Evolutionary conservation across 2,329 filamentous ascomycete genomes (phyloP).

Genomic region (Aspergillus sp.): DNA sequence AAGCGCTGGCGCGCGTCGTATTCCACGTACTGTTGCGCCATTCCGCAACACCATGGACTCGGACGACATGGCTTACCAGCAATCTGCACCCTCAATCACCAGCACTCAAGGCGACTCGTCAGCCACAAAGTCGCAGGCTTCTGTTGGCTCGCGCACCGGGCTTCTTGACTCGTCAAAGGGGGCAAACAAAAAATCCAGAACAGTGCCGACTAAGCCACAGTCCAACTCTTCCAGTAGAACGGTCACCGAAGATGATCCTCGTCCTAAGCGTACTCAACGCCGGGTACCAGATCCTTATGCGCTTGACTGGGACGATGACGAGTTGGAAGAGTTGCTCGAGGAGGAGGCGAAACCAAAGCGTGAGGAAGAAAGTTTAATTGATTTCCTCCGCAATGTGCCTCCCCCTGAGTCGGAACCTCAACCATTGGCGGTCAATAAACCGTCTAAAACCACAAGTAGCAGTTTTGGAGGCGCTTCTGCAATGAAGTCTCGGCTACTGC

Average conservation of each 20-base stretch:
- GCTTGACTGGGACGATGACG: conserved; percentile 72
- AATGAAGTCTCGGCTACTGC: conserved; percentile 39
- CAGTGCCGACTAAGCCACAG: conserved; percentile 19
- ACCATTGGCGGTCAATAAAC: conserved; percentile 27
- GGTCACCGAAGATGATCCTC: conserved; percentile 38
- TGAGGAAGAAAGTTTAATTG: conserved; percentile 49
- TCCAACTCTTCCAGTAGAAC: conserved; percentile 3
- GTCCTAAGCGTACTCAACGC: conserved; percentile 72
- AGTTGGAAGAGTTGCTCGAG: conserved; percentile 58
- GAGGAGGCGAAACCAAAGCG: conserved; percentile 31
- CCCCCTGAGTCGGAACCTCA: conserved; percentile 38
- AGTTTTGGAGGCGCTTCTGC: conserved; percentile 20
- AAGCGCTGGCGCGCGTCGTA: conserved; percentile 63
- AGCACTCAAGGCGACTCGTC: conserved; percentile 55
- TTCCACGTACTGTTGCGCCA: conserved; percentile 78
- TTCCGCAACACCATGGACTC: conserved; percentile 85
- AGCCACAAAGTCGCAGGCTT: conserved; percentile 52
- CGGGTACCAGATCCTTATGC: conserved; percentile 87
- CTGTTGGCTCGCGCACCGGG: conserved; percentile 71
- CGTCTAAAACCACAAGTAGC: conserved; percentile 18
- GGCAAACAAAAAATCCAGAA: conserved; percentile 26
- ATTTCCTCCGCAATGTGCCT: conserved; percentile 49
- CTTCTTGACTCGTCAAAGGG: conserved; percentile 53
- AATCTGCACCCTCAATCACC: conserved; percentile 36
- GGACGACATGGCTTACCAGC: conserved; percentile 60